Base-by-base conservation (phyloP, 192 early-diverging fungal species). In the Podila clonocystis region DNA sequence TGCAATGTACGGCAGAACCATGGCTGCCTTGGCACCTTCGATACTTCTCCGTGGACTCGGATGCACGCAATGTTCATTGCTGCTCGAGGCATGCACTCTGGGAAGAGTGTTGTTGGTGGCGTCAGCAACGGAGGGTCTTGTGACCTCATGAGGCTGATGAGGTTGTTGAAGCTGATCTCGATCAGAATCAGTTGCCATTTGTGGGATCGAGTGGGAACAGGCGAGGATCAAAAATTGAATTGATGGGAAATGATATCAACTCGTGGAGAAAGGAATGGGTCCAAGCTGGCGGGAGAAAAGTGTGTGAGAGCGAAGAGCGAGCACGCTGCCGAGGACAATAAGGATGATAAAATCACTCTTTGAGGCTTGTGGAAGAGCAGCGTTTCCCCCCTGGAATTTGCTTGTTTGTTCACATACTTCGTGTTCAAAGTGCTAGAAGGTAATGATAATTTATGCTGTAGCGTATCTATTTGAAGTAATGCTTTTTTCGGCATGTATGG, bases 1-100 rank as follows among this genome's bases (percentile, higher is more conserved):
- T n/a, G 68, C 41, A 20, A 70, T 41, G n/a, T 29, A 63, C 26
- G 68, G 68, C 9, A 71, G 9, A 15, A 77, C 58, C 2, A 26
- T 17, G 4, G 75, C 68, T 24, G 49, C 58, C 64, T 57, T 70
- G 49, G 74, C 60, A 28, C 52, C 24, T 22, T 55, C 52, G 24
- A 55, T 55, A 17, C 52, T 55, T 22, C n/a, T 55, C 22, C 52
- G 17, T 20, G 20, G 65, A 60, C 15, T 30, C 28, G 28, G 59
- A 60, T 29, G 9, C 20, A 19, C 52, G 12, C 24, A n/a, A 24
- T 55, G n/a, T 24, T 55, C 52, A 55, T n/a, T 26, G 24, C 2
- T 26, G 26, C 26, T 55, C 52, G 52, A 12, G 11, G 20, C 52
- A 55, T 55, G 12, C 52, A 12, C 41, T 15, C 13, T 45, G 41